phyloP scores from a whole-genome alignment of 2,329 filamentous ascomycete genomes.

The Xylariaceae sp. region DNA sequence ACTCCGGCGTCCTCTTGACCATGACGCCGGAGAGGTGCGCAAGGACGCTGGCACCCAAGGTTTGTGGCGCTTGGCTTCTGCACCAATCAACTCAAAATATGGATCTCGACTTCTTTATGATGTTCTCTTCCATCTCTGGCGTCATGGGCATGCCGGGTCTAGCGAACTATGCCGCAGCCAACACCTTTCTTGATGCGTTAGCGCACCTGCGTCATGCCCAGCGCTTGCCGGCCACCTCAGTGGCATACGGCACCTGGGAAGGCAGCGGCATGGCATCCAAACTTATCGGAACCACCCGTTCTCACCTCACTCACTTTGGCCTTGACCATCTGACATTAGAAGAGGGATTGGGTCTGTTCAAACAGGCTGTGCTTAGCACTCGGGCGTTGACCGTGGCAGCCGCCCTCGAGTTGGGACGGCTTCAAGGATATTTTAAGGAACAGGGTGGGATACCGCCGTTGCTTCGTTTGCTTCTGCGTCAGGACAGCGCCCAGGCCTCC shows the following conservation, averaged over 20 bases:
- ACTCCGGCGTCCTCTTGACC: constrained; percentile 32
- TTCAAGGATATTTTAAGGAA: constrained; percentile 26
- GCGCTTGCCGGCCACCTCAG: constrained; percentile 29
- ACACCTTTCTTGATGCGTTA: constrained; percentile 30
- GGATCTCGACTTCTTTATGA: constrained; percentile 33
- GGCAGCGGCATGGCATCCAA: constrained; percentile 35
- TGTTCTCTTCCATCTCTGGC: constrained; percentile 35
- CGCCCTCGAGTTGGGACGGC: constrained; percentile 29
- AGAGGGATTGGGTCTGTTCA: constrained; percentile 25
- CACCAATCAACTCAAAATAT: constrained; percentile 30
- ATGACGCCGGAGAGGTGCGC: constrained; percentile 33
- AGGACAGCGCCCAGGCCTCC: constrained; percentile 1
- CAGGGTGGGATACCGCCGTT: constrained; percentile 27
- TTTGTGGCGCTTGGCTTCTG: constrained; percentile 31
- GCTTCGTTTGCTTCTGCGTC: constrained; percentile 22
- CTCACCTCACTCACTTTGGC: constrained; percentile 31
- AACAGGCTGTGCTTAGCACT: constrained; percentile 21
- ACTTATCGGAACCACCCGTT: constrained; percentile 17
- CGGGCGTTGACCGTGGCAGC: constrained; percentile 30
- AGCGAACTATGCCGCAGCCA: constrained; percentile 34
- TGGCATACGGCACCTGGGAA: constrained; percentile 35
- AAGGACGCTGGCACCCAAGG: constrained; percentile 30
- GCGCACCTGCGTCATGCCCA: constrained; percentile 26
- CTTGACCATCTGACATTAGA: constrained; percentile 25
- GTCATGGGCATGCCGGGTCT: constrained; percentile 32